Evolutionary conservation across 1,284 basidiomycete species (phyloP), one percentile per base, ranked within the genome.

Genomic region (Puccinia triticina): DNA sequence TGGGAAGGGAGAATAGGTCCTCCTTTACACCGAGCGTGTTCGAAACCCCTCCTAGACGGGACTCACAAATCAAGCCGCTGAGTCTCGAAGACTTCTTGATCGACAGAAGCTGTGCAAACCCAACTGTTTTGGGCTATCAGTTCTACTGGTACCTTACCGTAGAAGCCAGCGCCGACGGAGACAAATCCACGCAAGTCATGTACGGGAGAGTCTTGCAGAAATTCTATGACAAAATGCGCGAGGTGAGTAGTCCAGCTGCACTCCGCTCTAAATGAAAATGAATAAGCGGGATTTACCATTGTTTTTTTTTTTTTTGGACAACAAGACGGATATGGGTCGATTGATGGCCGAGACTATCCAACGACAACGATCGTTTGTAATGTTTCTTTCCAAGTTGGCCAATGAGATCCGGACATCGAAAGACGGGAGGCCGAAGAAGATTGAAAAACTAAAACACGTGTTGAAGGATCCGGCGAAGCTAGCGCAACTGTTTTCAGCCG

Each of bases 121-220:
- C 90, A 0, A 40, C 57, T 57, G 90, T 95, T 0, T 89, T 99
- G 0, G 96, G 95, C 0, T 98, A 98, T 85, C 91, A 93, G 40
- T 90, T 99, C 83, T 93, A 97, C 86, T 99, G 97, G 97, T 99
- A 99, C 85, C 91, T 99, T 78, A 94, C 94, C 90, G 96, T 99
- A 2, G 97, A 99, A 87, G 67, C 67, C 57, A 61, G 78, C 37
- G 78, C 78, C 4, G 92, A 93, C 67, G 88, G 91, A 37, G 90
- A 90, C 11, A 88, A 92, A 50, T 94, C 95, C 86, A 91, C 92
- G 77, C 94, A 94, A 2, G 94, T 94, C 88, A 94, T 98, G 92
- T 99, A 95, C 86, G 93, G 92, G 0, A 90, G 92, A 74, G 94
- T 99, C 0, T 93, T 94, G 14, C 93, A 91, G 88, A 92, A 92